Evolutionary conservation across 1,284 basidiomycete species (phyloP).

Genomic region (Ustilago esculenta): DNA sequence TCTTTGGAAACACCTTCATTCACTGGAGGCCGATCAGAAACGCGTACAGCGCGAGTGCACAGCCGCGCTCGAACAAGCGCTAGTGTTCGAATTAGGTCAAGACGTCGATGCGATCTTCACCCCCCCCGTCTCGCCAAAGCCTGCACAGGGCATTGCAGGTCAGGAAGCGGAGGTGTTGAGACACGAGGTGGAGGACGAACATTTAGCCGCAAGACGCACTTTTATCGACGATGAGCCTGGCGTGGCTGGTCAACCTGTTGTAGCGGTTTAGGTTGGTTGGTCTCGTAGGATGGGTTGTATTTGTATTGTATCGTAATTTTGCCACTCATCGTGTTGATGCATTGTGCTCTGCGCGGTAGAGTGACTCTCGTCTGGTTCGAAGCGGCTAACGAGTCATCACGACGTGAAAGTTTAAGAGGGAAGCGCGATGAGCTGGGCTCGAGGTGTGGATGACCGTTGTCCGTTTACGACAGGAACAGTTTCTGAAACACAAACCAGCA

Average conservation of each 20-base stretch:
- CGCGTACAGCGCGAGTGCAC: constrained; percentile 21
- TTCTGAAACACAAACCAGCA: too few relatives aligned
- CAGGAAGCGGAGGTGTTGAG: constrained; percentile 5
- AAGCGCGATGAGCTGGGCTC: too few relatives aligned
- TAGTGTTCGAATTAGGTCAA: constrained; percentile 40
- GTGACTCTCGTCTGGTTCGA: too few relatives aligned
- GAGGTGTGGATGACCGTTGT: too few relatives aligned
- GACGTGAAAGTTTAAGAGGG: too few relatives aligned
- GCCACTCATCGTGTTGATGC: too few relatives aligned
- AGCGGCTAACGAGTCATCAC: not conserved
- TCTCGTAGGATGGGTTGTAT: too few relatives aligned
- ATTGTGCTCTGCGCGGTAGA: too few relatives aligned
- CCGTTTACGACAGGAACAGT: too few relatives aligned
- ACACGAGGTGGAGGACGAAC: constrained; percentile 7
- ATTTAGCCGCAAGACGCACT: constrained; percentile 4
- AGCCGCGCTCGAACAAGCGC: constrained; percentile 43
- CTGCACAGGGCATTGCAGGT: not conserved
- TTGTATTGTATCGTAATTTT: too few relatives aligned
- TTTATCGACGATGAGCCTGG: constrained; percentile 6
- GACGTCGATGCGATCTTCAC: constrained; percentile 58
- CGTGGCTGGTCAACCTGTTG: too few relatives aligned
- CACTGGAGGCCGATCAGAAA: constrained; percentile 25
- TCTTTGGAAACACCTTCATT: constrained; percentile 25
- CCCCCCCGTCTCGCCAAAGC: constrained; percentile 41
- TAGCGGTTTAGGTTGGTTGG: too few relatives aligned